These are phyloP conservation scores for Cyberlindnera subsufficiens DNA, from an alignment of 805 yeast genomes.

Conservation along the genomic window DNA sequence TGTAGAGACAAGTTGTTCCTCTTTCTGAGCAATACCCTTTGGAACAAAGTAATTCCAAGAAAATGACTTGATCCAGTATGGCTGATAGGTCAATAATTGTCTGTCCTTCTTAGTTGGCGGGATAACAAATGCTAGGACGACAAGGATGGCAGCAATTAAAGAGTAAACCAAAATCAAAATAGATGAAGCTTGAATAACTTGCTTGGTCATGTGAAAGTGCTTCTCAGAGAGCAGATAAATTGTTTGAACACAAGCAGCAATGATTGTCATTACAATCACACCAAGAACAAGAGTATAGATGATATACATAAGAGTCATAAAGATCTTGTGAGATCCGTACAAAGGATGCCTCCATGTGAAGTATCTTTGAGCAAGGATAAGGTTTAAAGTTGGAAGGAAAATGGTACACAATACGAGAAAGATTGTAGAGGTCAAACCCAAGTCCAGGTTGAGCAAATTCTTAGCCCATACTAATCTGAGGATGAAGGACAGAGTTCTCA, in stretches of 20 bases:
- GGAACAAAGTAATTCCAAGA: conserved; percentile 52
- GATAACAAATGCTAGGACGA: conserved; percentile 46
- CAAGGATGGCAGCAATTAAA: conserved; percentile 44
- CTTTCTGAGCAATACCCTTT: conserved; percentile 43
- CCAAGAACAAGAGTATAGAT: conserved; percentile 50
- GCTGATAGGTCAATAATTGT: conserved; percentile 53
- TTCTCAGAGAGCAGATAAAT: conserved; percentile 42
- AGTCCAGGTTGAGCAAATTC: conserved; percentile 35
- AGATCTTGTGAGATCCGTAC: conserved; percentile 46
- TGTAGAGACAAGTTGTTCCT: conserved; percentile 30
- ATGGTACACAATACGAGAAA: conserved; percentile 56
- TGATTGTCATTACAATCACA: conserved; percentile 59
- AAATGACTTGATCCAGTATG: conserved; percentile 73
- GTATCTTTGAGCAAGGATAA: conserved; percentile 64
- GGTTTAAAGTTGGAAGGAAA: conserved; percentile 49
- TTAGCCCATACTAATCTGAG: conserved; percentile 55
- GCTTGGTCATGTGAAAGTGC: conserved; percentile 44
- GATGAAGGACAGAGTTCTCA: conserved; percentile 55
- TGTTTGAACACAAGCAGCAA: conserved; percentile 57
- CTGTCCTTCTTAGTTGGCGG: conserved; percentile 50
- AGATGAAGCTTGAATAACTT: conserved; percentile 48
- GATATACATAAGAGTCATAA: conserved; percentile 43
- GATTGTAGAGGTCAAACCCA: conserved; percentile 54
- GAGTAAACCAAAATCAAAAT: conserved; percentile 47
- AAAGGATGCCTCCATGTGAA: conserved; percentile 78